Percentiles rank a stretch among this genome's conserved stretches.
Conservation (phyloP, 352 stramenopile genomes). For the Blastocystis sp. region DNA sequence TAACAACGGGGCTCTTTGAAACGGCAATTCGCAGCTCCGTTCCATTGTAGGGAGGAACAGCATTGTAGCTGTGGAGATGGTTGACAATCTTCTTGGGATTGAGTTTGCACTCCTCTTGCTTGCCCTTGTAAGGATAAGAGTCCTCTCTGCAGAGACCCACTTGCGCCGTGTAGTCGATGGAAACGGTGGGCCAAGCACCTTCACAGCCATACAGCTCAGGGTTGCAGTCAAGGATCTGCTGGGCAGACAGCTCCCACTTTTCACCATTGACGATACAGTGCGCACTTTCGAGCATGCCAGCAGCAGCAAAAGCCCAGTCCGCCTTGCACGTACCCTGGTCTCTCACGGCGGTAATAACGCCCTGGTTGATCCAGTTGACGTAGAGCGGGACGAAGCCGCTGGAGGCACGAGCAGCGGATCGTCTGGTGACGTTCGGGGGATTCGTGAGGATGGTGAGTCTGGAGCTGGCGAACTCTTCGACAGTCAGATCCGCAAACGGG, state of each 20-base stretch:
- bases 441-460: background rate
- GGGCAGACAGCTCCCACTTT: slow-evolving; percentile 82
- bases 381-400: background rate
- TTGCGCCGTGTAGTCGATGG: slow-evolving; percentile 84
- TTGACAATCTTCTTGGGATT: background rate
- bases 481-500: slow-evolving; percentile 39
- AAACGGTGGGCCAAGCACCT: slow-evolving; percentile 85
- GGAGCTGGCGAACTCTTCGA: slow-evolving; percentile 9
- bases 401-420: background rate
- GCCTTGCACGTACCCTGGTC: slow-evolving; percentile 88
- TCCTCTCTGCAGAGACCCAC: slow-evolving; percentile 87
- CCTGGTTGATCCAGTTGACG: slow-evolving; percentile 33
- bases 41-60: slow-evolving; percentile 84
- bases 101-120: slow-evolving; percentile 76
- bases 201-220: slow-evolving; percentile 84
- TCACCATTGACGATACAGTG: slow-evolving; percentile 82
- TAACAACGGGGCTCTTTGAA: slow-evolving; percentile 88
- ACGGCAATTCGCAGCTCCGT: slow-evolving; percentile 86
- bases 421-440: background rate
- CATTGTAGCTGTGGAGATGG: slow-evolving; percentile 84
- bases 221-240: slow-evolving; percentile 87
- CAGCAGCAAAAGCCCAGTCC: slow-evolving; percentile 87
- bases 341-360: slow-evolving; percentile 82
- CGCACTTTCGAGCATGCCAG: slow-evolving; percentile 82
- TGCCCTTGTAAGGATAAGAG: slow-evolving; percentile 89